phyloP scores from a whole-genome alignment of 2,329 filamentous ascomycete species.

The Colletotrichum karsti region DNA sequence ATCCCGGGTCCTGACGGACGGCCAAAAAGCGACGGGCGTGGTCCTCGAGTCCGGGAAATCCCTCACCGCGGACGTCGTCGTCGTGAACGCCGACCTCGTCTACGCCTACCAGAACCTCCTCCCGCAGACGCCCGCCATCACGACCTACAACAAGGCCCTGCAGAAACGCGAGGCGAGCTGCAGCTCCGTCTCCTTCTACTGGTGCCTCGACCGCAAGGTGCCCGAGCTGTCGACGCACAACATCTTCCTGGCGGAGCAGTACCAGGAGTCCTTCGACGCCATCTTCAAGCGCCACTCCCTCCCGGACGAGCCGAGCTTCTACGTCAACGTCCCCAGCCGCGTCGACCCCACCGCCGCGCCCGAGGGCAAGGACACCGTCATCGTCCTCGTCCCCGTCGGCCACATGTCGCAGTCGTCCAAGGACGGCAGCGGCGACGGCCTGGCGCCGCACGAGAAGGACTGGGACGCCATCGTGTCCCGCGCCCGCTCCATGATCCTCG shows the following conservation, averaged over 20 bases:
- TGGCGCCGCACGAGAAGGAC: slow-evolving; percentile 55
- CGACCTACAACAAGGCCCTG: slow-evolving; percentile 46
- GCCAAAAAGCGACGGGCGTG: slow-evolving; percentile 65
- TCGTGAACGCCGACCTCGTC: slow-evolving; percentile 78
- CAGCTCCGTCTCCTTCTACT: slow-evolving; percentile 81
- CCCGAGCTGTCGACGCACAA: slow-evolving; percentile 76
- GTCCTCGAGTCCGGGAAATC: slow-evolving; percentile 64
- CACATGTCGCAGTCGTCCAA: slow-evolving; percentile 67
- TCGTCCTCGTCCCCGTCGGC: slow-evolving; percentile 77
- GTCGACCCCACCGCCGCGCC: slow-evolving; percentile 76
- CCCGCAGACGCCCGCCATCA: slow-evolving; percentile 47
- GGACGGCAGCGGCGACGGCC: slow-evolving; percentile 36
- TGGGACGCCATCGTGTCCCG: slow-evolving; percentile 68
- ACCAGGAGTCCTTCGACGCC: slow-evolving; percentile 76
- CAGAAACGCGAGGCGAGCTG: slow-evolving; percentile 67
- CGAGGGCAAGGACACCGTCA: slow-evolving; percentile 68
- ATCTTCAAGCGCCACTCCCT: slow-evolving; percentile 77
- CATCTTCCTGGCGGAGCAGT: slow-evolving; percentile 80
- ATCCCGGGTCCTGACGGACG: slow-evolving; percentile 62
- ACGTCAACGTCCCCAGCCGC: slow-evolving; percentile 78
- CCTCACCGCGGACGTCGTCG: slow-evolving; percentile 71
- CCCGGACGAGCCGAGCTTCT: slow-evolving; percentile 76
- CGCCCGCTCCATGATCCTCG: slow-evolving; percentile 68
- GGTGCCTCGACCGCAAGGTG: slow-evolving; percentile 68
- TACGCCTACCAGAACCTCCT: slow-evolving; percentile 79